Evolutionary conservation across 2,329 filamentous ascomycete genomes (phyloP).

Genomic region (Immersiporthe knoxdaviesiana): DNA sequence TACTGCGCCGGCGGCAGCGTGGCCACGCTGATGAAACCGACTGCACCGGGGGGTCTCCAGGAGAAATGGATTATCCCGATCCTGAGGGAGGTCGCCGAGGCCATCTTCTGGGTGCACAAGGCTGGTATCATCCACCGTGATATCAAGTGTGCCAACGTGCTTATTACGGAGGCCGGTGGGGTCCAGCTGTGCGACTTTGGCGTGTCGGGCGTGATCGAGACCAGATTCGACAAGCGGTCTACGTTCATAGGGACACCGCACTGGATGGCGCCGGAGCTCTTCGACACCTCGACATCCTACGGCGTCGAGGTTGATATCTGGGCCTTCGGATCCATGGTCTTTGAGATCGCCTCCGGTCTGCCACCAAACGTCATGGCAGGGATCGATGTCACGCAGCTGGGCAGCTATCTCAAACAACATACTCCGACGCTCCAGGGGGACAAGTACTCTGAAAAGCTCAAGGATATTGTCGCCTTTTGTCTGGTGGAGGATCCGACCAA

Average conservation of each 20-base stretch:
- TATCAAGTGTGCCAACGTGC: conserved; percentile 78
- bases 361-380: conserved; percentile 69
- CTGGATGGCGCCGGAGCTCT: conserved; percentile 85
- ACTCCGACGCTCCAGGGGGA: conserved; percentile 72
- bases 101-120: conserved; percentile 68
- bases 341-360: conserved; percentile 77
- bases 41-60: conserved; percentile 64
- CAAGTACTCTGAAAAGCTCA: conserved; percentile 69
- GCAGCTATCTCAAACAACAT: conserved; percentile 61
- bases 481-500: conserved; percentile 69
- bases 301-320: conserved; percentile 80
- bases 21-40: conserved; percentile 72
- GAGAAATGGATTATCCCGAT: conserved; percentile 74
- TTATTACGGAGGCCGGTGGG: conserved; percentile 74
- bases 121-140: conserved; percentile 73
- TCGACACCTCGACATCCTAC: conserved; percentile 66
- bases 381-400: conserved; percentile 55
- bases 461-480: conserved; percentile 73
- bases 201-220: conserved; percentile 77
- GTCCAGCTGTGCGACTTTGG: conserved; percentile 87
- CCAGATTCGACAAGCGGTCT: conserved; percentile 73
- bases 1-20: conserved; percentile 86
- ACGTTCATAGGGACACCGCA: conserved; percentile 83
- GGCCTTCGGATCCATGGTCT: conserved; percentile 82
- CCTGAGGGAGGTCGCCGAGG: conserved; percentile 67